phyloP scores from a whole-genome alignment of 2,329 filamentous ascomycete species.

The Hymenoscyphus linearis region DNA sequence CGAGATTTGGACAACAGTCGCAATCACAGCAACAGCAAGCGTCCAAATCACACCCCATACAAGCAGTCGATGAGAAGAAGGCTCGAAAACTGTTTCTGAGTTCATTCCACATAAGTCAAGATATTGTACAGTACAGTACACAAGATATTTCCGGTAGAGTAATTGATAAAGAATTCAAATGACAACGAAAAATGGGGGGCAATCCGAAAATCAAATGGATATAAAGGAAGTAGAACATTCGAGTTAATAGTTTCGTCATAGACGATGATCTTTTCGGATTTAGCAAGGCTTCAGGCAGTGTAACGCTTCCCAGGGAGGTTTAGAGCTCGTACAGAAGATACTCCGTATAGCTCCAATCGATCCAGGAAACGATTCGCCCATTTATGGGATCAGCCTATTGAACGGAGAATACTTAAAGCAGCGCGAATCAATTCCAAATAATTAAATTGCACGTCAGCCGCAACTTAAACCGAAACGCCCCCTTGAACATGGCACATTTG shows the following conservation, averaged over 20 bases:
- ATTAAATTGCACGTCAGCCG: not conserved
- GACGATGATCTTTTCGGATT: not conserved
- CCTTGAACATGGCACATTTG: slow-evolving; percentile 12
- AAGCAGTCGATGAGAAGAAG: not conserved
- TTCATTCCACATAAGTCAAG: too few species aligned
- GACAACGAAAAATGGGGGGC: not conserved
- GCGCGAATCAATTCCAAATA: not conserved
- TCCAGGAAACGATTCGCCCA: not conserved
- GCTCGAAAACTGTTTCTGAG: not conserved
- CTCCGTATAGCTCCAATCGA: not conserved
- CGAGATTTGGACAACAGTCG: not conserved
- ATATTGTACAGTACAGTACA: too few species aligned
- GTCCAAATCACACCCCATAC: not conserved
- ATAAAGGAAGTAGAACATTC: not conserved
- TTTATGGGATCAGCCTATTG: not conserved
- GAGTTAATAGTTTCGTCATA: not conserved
- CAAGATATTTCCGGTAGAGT: too few species aligned
- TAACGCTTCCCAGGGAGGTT: not conserved
- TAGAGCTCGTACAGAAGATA: not conserved
- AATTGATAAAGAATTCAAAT: not conserved
- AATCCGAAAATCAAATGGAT: not conserved
- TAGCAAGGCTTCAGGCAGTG: not conserved
- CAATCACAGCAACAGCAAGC: not conserved
- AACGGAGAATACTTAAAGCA: not conserved
- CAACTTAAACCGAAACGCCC: not conserved